Evolutionary conservation across 1,139 yeast genomes (phyloP).

Genomic region (Groenewaldozyma sp.): DNA sequence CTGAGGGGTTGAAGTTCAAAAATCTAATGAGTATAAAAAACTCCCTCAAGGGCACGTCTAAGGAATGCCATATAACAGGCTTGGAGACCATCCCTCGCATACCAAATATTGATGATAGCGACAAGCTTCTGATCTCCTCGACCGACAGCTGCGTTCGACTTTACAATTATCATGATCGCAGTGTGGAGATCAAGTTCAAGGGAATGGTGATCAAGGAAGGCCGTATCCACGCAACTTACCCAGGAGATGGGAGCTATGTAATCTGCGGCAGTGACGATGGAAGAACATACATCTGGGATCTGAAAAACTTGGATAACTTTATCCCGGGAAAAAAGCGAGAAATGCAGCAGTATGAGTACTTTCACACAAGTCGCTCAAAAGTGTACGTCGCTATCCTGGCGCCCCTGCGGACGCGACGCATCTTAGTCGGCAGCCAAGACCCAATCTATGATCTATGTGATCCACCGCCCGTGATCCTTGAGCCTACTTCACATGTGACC

Average conservation of each 20-base stretch:
- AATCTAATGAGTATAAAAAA: conserved; percentile 48
- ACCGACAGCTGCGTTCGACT: conserved; percentile 75
- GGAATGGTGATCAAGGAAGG: conserved; percentile 67
- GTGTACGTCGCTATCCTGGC: conserved; percentile 76
- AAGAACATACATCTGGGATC: conserved; percentile 53
- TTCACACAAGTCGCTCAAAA: conserved; percentile 67
- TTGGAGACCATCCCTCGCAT: conserved; percentile 20
- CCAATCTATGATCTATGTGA: conserved; percentile 57
- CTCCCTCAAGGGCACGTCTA: conserved; percentile 28
- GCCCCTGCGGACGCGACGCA: conserved; percentile 58
- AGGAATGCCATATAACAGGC: conserved; percentile 30
- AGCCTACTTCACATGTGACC: conserved; percentile 8
- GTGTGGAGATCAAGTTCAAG: conserved; percentile 57
- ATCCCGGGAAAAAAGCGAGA: conserved; percentile 17
- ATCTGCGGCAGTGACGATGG: conserved; percentile 40
- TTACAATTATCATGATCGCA: conserved; percentile 46
- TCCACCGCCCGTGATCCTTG: conserved; percentile 23
- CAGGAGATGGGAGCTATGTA: conserved; percentile 43
- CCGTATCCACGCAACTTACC: conserved; percentile 58
- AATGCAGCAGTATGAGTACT: conserved; percentile 40
- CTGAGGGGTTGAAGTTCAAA: conserved; percentile 51
- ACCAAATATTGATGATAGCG: conserved; percentile 14
- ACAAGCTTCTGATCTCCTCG: conserved; percentile 39
- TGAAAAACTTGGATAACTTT: conserved; percentile 11
- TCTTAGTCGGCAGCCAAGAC: conserved; percentile 67